Evolutionary conservation across 2,329 filamentous ascomycete genomes (phyloP).

Genomic region (Fusarium graminum): DNA sequence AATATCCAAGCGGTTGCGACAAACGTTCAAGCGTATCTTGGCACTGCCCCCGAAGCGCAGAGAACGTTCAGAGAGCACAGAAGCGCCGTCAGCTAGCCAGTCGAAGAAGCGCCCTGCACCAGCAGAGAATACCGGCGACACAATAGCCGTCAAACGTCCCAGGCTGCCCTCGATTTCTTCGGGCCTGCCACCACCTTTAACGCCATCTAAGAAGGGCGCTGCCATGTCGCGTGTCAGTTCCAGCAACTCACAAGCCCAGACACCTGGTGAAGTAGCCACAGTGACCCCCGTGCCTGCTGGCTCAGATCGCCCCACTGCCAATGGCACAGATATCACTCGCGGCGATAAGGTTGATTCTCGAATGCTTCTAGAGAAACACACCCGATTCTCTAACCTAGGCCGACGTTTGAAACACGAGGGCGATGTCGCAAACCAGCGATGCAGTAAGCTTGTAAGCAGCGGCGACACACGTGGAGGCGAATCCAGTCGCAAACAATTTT

Average conservation of each 20-base stretch:
- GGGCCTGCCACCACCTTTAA: constrained; percentile 61
- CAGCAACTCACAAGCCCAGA: constrained; percentile 65
- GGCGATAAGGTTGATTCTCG: constrained; percentile 46
- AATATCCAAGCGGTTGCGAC: constrained; percentile 62
- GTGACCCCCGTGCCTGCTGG: constrained; percentile 49
- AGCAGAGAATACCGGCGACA: constrained; percentile 54
- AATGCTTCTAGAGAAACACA: constrained; percentile 54
- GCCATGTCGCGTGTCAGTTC: constrained; percentile 68
- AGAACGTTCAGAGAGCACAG: constrained; percentile 56
- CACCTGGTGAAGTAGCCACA: constrained; percentile 61
- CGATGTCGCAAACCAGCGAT: constrained; percentile 58
- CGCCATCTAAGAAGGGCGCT: constrained; percentile 64
- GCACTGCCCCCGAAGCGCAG: constrained; percentile 57
- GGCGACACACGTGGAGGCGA: constrained; percentile 48
- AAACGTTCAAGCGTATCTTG: constrained; percentile 62
- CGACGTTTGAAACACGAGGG: constrained; percentile 67
- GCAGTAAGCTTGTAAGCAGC: constrained; percentile 42
- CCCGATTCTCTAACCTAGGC: constrained; percentile 58
- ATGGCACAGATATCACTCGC: constrained; percentile 52
- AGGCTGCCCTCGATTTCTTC: constrained; percentile 57
- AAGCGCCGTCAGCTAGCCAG: constrained; percentile 51
- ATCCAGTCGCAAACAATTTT: constrained; percentile 57
- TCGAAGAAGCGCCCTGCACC: constrained; percentile 65
- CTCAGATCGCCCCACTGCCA: constrained; percentile 47
- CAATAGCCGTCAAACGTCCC: constrained; percentile 58